Percentiles rank a stretch among this genome's conserved stretches.
Conservation (phyloP, 768 basidiomycete genomes). For the Amanita exitialis region DNA sequence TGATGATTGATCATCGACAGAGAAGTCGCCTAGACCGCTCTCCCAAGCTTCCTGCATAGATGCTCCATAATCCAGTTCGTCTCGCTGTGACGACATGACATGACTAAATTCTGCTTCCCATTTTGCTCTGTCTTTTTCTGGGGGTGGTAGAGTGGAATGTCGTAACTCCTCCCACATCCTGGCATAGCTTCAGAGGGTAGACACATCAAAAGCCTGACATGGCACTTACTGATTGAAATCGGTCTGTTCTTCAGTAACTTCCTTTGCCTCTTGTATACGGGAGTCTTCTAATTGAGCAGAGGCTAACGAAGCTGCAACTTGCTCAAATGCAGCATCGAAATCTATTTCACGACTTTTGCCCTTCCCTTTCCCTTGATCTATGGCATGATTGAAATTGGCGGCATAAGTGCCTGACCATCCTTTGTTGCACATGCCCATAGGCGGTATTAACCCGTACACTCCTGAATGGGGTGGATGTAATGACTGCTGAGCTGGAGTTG, state of each 20-base stretch:
- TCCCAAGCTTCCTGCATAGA: conserved; percentile 62
- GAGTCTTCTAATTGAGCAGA: conserved; percentile 30
- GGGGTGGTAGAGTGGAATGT: conserved; percentile 45
- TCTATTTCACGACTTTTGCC: conserved; percentile 71
- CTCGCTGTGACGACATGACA: conserved; percentile 58
- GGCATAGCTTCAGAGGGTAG: neutral
- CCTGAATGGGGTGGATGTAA: neutral
- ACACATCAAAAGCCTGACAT: no score
- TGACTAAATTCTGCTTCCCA: conserved; percentile 84
- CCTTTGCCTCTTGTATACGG: conserved; percentile 45
- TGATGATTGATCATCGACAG: conserved; percentile 18
- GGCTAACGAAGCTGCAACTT: conserved; percentile 45
- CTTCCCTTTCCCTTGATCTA: conserved; percentile 49
- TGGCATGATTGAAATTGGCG: neutral
- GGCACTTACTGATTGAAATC: conserved; percentile 14
- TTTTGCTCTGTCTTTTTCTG: conserved; percentile 55
- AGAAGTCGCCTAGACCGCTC: conserved; percentile 35
- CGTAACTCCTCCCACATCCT: conserved; percentile 60
- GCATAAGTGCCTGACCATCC: conserved; percentile 1
- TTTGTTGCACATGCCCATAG: neutral
- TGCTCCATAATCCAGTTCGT: conserved; percentile 53
- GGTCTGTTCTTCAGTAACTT: conserved; percentile 28
- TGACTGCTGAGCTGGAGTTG: conserved; percentile 6
- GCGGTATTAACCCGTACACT: neutral
- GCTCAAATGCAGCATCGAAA: conserved; percentile 80